Base-by-base conservation (phyloP, 345 rosid genomes). In the Citrus cavaleriei region DNA sequence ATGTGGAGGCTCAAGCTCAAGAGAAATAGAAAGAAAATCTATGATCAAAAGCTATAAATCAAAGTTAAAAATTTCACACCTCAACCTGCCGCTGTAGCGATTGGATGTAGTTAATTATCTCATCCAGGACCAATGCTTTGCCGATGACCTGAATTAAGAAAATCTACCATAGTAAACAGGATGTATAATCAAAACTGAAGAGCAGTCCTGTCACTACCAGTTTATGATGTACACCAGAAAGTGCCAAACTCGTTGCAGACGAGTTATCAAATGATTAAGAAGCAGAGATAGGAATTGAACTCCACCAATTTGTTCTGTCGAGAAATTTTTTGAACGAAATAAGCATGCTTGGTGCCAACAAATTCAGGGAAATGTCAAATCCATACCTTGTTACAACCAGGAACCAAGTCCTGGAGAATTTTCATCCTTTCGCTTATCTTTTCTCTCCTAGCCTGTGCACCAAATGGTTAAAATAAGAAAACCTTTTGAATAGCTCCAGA, bases 391-490 rank as follows among this genome's bases (percentile, higher is more conserved):
- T 91, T 91, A 81, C 97, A 95, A 71, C 97, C 97, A 21, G 97
- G 98, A 14, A 94, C 97, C 81, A 95, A 82, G 81, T 95, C 98
- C 88, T 95, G 97, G 73, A 91, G 95, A 81, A 90, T 91, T 84
- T 88, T 94, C 97, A 94, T 94, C 86, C 97, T 87, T 78, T 95
- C 98, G 24, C 98, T 87, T 68, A 95, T 93, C 81, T 95, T 95
- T 80, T 95, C 97, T 90, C 98, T 91, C 86, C 97, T 90, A 62
- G 94, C 98, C 97, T 95, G 80, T 77, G 51, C 81, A 81, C 40
- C 61, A 77, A 84, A 25, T 59, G 79, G 63, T 65, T 69, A 28
- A 37, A 68, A 79, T 84, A 72, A 78, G 82, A 40, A 78, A 76
- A 82, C 67, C n/a, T 35, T 42, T n/a, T 65, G 40, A 72, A 62